Evolutionary conservation across 2,329 filamentous ascomycete genomes (phyloP).

Genomic region (Ascochyta lentis): DNA sequence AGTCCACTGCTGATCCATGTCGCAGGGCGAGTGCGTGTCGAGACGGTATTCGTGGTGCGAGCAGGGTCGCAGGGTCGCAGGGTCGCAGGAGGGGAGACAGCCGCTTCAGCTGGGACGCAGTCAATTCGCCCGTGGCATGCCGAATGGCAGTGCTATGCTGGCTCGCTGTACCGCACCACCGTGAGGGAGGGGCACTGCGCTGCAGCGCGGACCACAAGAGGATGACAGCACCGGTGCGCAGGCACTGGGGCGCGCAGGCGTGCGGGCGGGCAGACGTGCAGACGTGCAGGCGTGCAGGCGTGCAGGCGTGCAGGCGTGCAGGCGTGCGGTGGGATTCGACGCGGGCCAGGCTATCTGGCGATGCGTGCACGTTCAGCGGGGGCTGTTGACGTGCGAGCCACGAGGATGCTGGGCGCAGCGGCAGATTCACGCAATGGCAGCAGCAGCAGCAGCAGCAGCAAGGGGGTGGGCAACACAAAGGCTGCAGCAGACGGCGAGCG

Average conservation of each 20-base stretch:
- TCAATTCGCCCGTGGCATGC: slow-evolving; percentile 44
- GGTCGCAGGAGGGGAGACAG: slow-evolving; percentile 35
- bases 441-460: slow-evolving; percentile 9
- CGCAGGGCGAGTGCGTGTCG: slow-evolving; percentile 13
- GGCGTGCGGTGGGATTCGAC: slow-evolving; percentile 25
- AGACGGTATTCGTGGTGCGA: slow-evolving; percentile 16
- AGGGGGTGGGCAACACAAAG: slow-evolving; percentile 4
- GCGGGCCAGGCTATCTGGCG: slow-evolving; percentile 18
- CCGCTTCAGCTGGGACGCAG: slow-evolving; percentile 46
- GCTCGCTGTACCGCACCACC: slow-evolving; percentile 13
- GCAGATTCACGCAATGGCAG: slow-evolving; percentile 18
- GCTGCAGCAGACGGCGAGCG: slow-evolving; percentile 6
- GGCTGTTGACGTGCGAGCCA: slow-evolving; percentile 23
- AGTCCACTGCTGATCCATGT: slow-evolving; percentile 50
- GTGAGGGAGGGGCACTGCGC: slow-evolving; percentile 18
- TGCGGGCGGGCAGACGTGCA: slow-evolving; percentile 20
- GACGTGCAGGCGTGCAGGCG: slow-evolving; percentile 15
- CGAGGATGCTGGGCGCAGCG: slow-evolving; percentile 18
- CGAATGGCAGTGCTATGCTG: slow-evolving; percentile 22
- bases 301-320: neutral
- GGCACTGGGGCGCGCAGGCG: slow-evolving; percentile 14
- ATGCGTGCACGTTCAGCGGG: slow-evolving; percentile 22
- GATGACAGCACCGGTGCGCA: slow-evolving; percentile 10
- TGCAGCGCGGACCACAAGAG: slow-evolving; percentile 15
- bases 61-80: slow-evolving; percentile 23